Conservation (phyloP, 2,329 filamentous ascomycete genomes). For the Botrytis cinerea region DNA sequence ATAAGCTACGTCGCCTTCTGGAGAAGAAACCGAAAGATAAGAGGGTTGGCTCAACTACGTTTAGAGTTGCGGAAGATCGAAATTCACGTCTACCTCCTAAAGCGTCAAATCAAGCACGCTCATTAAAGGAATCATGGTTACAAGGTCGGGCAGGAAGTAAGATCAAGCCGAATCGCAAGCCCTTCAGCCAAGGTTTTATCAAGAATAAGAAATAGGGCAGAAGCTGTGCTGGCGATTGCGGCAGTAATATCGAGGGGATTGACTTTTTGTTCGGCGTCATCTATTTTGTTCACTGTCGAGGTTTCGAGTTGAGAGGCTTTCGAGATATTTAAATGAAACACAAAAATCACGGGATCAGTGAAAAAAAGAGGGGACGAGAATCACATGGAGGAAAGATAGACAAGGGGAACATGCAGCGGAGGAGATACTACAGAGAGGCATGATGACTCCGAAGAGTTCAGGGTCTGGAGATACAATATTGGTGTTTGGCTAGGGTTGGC, state of each 20-base stretch:
- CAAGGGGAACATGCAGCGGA: background rate
- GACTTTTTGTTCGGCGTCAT: background rate
- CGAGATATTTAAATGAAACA: background rate
- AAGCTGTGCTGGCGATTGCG: slow-evolving; percentile 1
- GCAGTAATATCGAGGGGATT: background rate
- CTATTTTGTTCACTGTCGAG: background rate
- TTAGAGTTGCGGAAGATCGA: slow-evolving; percentile 33
- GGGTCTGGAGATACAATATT: background rate
- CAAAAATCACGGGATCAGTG: background rate
- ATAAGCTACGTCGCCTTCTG: slow-evolving; percentile 34
- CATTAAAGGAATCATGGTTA: slow-evolving; percentile 39
- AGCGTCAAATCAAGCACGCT: slow-evolving; percentile 31
- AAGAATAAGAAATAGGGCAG: slow-evolving; percentile 28
- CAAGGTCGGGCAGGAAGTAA: slow-evolving; percentile 33
- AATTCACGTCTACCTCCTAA: slow-evolving; percentile 38
- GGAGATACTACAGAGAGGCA: background rate
- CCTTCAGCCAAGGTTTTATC: slow-evolving; percentile 35
- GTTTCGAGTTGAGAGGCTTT: background rate
- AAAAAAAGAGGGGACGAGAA: background rate
- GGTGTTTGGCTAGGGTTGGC: slow-evolving; percentile 1
- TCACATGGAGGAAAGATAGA: background rate
- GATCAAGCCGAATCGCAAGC: slow-evolving; percentile 31
- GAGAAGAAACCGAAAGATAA: slow-evolving; percentile 39
- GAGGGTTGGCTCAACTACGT: slow-evolving; percentile 38
- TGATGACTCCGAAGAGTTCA: background rate